Percentiles rank a stretch among this genome's conserved stretches.
These are phyloP conservation scores for Leccinum variicolor DNA, from an alignment of 768 basidiomycete species.

Conservation along the genomic window DNA sequence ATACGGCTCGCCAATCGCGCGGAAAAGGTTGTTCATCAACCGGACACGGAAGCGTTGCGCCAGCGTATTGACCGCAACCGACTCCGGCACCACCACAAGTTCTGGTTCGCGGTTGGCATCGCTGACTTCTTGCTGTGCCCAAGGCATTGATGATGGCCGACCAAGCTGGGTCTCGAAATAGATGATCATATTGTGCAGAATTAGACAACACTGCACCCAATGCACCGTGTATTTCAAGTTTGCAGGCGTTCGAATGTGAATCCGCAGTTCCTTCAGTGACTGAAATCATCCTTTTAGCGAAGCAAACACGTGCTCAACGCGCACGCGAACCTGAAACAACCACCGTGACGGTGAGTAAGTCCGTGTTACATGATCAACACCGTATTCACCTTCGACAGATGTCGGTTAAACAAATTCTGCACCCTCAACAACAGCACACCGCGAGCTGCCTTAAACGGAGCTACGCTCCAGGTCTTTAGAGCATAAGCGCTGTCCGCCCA, in stretches of 20 bases:
- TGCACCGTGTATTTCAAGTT: not conserved
- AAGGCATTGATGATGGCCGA: too few relatives aligned
- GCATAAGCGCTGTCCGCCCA: not conserved
- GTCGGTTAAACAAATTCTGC: not conserved
- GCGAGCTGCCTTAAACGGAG: not conserved
- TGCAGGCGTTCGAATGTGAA: not conserved
- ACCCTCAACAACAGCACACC: not conserved
- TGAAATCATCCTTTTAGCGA: not conserved
- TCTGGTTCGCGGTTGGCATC: too few relatives aligned
- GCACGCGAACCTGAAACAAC: not conserved
- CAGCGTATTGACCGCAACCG: too few relatives aligned
- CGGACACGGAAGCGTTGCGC: too few relatives aligned
- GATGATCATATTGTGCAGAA: constrained; percentile 1
- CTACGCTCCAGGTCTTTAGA: not conserved
- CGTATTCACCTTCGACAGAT: not conserved
- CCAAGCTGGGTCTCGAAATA: not conserved
- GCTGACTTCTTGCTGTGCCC: too few relatives aligned
- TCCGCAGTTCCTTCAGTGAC: not conserved
- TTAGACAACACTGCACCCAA: not conserved
- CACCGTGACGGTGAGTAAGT: not conserved
- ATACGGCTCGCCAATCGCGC: too few relatives aligned
- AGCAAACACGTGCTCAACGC: not conserved
- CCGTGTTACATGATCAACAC: not conserved
- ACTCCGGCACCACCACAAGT: too few relatives aligned
- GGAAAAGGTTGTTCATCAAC: too few relatives aligned